phyloP scores from a whole-genome alignment of 2,329 filamentous ascomycete species.

The Penicillium carneum region DNA sequence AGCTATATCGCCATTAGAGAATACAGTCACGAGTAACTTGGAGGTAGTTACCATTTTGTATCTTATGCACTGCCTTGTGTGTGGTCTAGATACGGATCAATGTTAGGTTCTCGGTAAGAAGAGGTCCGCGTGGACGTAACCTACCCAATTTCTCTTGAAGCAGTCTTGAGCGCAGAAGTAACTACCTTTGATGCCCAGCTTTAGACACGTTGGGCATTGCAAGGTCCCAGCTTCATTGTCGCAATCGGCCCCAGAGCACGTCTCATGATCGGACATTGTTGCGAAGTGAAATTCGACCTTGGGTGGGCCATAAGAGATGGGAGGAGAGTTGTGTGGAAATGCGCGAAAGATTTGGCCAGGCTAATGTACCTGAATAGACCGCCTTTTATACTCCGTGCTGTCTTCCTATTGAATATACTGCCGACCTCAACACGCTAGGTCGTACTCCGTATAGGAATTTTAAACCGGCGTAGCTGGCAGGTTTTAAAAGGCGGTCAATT shows the following conservation, averaged over 20 bases:
- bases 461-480: no score
- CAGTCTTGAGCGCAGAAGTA: constrained; percentile 90
- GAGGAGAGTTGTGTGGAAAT: no score
- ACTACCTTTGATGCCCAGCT: constrained; percentile 71
- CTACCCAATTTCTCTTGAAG: constrained; percentile 95
- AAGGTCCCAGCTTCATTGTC: constrained; percentile 79
- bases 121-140: constrained; percentile 35
- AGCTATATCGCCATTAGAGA: constrained; percentile 75
- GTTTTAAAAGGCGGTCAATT: no score
- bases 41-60: constrained; percentile 70
- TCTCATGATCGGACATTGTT: constrained; percentile 19
- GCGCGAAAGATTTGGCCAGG: no score
- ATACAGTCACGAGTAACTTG: not conserved
- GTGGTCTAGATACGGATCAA: constrained; percentile 21
- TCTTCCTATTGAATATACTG: no score
- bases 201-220: constrained; percentile 90
- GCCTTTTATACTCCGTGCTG: no score
- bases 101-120: not conserved
- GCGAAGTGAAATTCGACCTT: not conserved
- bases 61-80: constrained; percentile 63
- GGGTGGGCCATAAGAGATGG: not conserved
- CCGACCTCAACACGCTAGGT: no score
- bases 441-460: no score
- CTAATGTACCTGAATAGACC: no score
- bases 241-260: constrained; percentile 78